Conservation (phyloP, 116 monocot species). For the Posidonia oceanica region DNA sequence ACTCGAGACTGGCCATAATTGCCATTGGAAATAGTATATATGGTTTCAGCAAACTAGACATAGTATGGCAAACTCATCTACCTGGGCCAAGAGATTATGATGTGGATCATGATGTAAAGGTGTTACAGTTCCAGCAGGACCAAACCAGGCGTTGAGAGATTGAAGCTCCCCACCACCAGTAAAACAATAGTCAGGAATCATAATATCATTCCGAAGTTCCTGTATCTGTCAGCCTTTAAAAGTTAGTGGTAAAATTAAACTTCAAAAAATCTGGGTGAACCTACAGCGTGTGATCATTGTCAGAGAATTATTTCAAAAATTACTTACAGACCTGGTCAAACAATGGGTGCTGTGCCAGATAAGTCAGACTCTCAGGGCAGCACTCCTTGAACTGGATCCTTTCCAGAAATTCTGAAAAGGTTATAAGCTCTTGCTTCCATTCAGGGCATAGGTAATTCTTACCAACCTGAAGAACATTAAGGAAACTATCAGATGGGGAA, state of each 20-base stretch:
- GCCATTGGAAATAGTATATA: too few relatives aligned
- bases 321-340: constrained; percentile 76
- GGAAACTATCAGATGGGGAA: constrained; percentile 14
- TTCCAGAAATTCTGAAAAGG: constrained; percentile 87
- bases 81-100: constrained; percentile 98
- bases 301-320: not conserved
- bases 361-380: constrained; percentile 35
- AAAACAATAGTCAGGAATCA: constrained; percentile 96
- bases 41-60: not conserved
- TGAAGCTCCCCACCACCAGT: constrained; percentile 90
- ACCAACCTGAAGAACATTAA: constrained; percentile 65
- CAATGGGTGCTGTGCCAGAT: constrained; percentile 95
- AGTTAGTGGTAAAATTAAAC: not conserved
- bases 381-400: constrained; percentile 38
- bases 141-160: constrained; percentile 99
- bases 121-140: constrained; percentile 91
- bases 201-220: constrained; percentile 80
- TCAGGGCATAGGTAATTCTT: constrained; percentile 82
- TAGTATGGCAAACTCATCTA: constrained; percentile 6
- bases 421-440: constrained; percentile 98
- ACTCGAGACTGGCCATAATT: too few relatives aligned
- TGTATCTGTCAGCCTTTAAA: constrained; percentile 43
- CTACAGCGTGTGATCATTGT: too few relatives aligned
- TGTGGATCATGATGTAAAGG: constrained; percentile 98
- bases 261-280: not conserved